phyloP scores from a whole-genome alignment of 352 stramenopile species.

The Globisporangium parvum region DNA sequence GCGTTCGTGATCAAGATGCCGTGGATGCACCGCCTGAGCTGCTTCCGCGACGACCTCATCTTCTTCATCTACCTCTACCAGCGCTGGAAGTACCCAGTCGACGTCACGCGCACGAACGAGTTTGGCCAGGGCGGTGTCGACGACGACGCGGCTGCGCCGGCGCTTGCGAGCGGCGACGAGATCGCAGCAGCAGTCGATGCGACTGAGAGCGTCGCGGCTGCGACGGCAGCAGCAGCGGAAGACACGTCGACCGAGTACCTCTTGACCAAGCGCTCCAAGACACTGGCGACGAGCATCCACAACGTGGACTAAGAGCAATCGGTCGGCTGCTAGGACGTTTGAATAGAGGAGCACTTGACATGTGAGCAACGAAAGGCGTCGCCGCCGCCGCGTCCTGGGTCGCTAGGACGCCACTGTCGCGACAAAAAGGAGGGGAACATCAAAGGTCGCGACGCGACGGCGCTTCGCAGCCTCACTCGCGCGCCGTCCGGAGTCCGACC shows the following conservation, averaged over 20 bases:
- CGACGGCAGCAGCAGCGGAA: conserved; percentile 2
- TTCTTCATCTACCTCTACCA: conserved; percentile 99
- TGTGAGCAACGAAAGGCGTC: too few relatives aligned
- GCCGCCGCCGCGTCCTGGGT: too few relatives aligned
- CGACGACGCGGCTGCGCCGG: background rate
- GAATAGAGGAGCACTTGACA: too few relatives aligned
- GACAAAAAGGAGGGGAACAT: background rate
- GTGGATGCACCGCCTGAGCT: conserved; percentile 96
- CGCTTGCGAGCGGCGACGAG: background rate
- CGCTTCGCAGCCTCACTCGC: too few relatives aligned
- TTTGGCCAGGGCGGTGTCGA: conserved; percentile 81
- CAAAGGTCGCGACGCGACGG: background rate
- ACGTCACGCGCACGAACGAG: conserved; percentile 90
- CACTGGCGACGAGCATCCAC: conserved; percentile 17
- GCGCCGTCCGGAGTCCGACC: background rate
- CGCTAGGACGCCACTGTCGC: too few relatives aligned
- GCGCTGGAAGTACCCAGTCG: conserved; percentile 94
- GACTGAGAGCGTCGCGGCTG: conserved; percentile 13
- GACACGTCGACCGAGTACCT: conserved; percentile 47
- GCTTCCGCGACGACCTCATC: conserved; percentile 98
- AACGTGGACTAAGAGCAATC: conserved; percentile 1
- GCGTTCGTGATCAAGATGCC: conserved; percentile 98
- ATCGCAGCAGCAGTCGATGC: conserved; percentile 8
- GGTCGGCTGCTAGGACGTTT: too few relatives aligned
- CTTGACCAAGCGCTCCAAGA: conserved; percentile 43